phyloP scores from a whole-genome alignment of 192 early-diverging fungal genomes.

The Geranomyces michiganensis region DNA sequence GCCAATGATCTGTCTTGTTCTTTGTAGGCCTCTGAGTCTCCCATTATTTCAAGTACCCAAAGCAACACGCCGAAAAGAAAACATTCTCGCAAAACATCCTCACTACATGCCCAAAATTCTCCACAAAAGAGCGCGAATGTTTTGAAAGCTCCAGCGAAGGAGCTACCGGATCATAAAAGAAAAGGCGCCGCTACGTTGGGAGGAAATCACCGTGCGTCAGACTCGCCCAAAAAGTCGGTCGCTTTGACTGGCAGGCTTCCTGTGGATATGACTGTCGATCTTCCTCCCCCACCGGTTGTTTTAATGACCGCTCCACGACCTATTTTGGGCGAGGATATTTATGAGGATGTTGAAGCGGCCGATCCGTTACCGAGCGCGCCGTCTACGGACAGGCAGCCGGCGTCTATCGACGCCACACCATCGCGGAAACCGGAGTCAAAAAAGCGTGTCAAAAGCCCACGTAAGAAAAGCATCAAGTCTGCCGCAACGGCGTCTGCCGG shows the following conservation, averaged over 20 bases:
- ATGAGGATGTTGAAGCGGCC: constrained; percentile 10
- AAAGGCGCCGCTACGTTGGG: neutral
- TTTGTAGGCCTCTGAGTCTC: too few relatives aligned
- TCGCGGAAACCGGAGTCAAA: neutral
- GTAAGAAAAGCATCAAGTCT: neutral
- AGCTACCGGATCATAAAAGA: too few relatives aligned
- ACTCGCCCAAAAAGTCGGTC: neutral
- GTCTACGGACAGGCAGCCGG: neutral
- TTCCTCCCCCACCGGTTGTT: constrained; percentile 11
- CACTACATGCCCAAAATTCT: too few relatives aligned
- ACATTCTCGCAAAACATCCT: too few relatives aligned
- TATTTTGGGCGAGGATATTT: constrained; percentile 15
- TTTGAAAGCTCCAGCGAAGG: too few relatives aligned
- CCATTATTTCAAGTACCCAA: too few relatives aligned
- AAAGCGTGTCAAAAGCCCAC: neutral
- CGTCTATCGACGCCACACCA: too few relatives aligned
- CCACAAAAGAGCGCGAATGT: too few relatives aligned
- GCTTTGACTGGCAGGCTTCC: neutral
- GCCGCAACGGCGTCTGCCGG: neutral
- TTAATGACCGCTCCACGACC: neutral
- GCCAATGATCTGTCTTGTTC: too few relatives aligned
- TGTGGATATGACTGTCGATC: neutral
- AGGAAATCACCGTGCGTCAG: neutral
- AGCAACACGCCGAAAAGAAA: too few relatives aligned
- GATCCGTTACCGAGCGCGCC: neutral